Percentiles rank a stretch among this genome's conserved stretches.
Evolutionary conservation across 2,329 filamentous ascomycete species (phyloP).

Genomic region (Paraconiothyrium brasiliense): DNA sequence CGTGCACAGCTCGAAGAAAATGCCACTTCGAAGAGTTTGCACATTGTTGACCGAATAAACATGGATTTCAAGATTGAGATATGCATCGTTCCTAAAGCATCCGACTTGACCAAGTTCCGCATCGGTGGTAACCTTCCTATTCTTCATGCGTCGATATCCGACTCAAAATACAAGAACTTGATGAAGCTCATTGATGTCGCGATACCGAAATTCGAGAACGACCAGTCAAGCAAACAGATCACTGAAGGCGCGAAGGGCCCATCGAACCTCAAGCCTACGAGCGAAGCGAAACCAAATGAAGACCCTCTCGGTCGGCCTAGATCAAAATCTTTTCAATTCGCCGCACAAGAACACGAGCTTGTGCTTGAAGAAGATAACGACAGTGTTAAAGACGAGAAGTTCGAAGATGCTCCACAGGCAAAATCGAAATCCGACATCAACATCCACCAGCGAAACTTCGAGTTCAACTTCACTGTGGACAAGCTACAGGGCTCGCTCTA

Average conservation of each 20-base stretch:
- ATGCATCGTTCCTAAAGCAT: slow-evolving; percentile 95
- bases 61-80: slow-evolving; percentile 96
- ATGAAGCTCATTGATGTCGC: slow-evolving; percentile 98
- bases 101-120: slow-evolving; percentile 89
- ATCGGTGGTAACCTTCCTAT: slow-evolving; percentile 92
- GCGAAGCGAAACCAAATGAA: slow-evolving; percentile 37
- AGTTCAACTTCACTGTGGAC: slow-evolving; percentile 96
- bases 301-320: slow-evolving; percentile 61
- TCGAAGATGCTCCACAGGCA: slow-evolving; percentile 73
- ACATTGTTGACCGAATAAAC: slow-evolving; percentile 96
- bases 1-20: slow-evolving; percentile 79
- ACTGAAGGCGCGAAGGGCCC: slow-evolving; percentile 45
- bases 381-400: slow-evolving; percentile 69
- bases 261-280: slow-evolving; percentile 49
- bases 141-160: slow-evolving; percentile 89
- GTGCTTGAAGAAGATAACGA: slow-evolving; percentile 78
- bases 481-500: slow-evolving; percentile 93
- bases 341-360: slow-evolving; percentile 76
- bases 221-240: slow-evolving; percentile 49
- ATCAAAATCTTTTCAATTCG: slow-evolving; percentile 78
- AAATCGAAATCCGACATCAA: slow-evolving; percentile 61
- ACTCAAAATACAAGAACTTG: slow-evolving; percentile 94
- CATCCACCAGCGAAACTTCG: slow-evolving; percentile 88
- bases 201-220: slow-evolving; percentile 79
- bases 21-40: slow-evolving; percentile 75